Evolutionary conservation across 2,329 filamentous ascomycete species (phyloP), one percentile per base, ranked within the genome.

Genomic region (Aspergillus latus): DNA sequence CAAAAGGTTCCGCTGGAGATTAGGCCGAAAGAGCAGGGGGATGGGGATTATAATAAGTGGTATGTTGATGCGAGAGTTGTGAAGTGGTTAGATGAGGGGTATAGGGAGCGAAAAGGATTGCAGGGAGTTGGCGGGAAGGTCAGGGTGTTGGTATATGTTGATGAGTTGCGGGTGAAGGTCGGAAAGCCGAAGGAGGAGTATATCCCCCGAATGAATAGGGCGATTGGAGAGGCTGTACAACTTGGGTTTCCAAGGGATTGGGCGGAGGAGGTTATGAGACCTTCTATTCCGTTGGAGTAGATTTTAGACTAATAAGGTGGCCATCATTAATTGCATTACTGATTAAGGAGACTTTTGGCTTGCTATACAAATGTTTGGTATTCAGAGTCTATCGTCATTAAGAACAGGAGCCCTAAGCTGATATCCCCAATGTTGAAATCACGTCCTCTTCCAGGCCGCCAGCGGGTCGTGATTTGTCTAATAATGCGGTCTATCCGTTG

Each of bases 171-270:
- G 32, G 69, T 75, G 10, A 42, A 49, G 11, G 54, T 69, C 13
- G 70, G 67, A 0, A 51, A 58, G 32, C 73, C 75, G 1, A 73
- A 67, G 37, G 57, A 62, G 6, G 74, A 76, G 62, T 77, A 77
- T 61, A 69, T 77, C 37, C 67, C 63, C 2, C 59, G 75, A 50
- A 76, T 77, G 74, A 76, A 77, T 57, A 66, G 75, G 32, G 75
- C 66, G n/a, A 74, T 77, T 61, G 56, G 64, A 7, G 74, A 77
- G 62, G 68, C 69, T 5, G 67, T 70, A 44, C 56, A 52, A 21
- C 62, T 76, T 49, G 75, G 75, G 15, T 60, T 75, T 45, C 64
- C 69, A 7, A 54, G 36, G 49, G 47, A 57, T 28, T 75, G 75
- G 75, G 66, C 74, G n/a, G 65, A 72, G 28, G 66, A 66, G 37